Evolutionary conservation across 2,329 filamentous ascomycete species (phyloP).

Genomic region (Nectriaceae sp.): DNA sequence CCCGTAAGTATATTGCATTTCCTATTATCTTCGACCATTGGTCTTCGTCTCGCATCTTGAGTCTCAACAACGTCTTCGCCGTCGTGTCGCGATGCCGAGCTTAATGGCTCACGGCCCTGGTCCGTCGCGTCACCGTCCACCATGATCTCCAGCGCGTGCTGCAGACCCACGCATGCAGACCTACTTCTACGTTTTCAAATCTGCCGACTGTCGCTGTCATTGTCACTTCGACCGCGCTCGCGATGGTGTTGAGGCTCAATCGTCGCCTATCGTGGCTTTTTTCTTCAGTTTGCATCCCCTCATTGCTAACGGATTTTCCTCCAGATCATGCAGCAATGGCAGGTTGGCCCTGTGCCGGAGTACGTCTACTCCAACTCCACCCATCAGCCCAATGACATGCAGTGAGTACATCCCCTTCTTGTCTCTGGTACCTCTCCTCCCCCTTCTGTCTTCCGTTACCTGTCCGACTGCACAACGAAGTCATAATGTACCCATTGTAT

Average conservation of each 20-base stretch:
- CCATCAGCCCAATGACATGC: slow-evolving; percentile 57
- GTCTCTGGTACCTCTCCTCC: slow-evolving; percentile 31
- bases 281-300: slow-evolving; percentile 11
- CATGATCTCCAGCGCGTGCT: slow-evolving; percentile 20
- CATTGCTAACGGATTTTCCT: slow-evolving; percentile 3
- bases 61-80: slow-evolving; percentile 8
- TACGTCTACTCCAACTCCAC: slow-evolving; percentile 58
- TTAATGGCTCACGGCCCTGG: slow-evolving; percentile 20
- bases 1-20: slow-evolving; percentile 35
- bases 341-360: slow-evolving; percentile 61
- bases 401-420: slow-evolving; percentile 53
- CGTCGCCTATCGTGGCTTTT: too few species aligned
- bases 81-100: slow-evolving; percentile 11
- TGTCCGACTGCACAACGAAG: slow-evolving; percentile 19
- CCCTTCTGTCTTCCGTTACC: slow-evolving; percentile 5
- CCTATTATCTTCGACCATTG: slow-evolving; percentile 16
- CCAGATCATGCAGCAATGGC: slow-evolving; percentile 63
- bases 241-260: slow-evolving; percentile 12
- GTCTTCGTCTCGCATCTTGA: slow-evolving; percentile 18
- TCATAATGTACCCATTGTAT: slow-evolving; percentile 22
- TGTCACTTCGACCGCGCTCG: slow-evolving; percentile 14
- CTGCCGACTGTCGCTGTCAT: slow-evolving; percentile 8
- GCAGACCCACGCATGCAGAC: slow-evolving; percentile 26
- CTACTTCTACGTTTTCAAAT: slow-evolving; percentile 15
- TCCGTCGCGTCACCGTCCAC: slow-evolving; percentile 24